Evolutionary conservation across 805 yeast genomes (phyloP).

Genomic region (Suhomyces kilbournensis): DNA sequence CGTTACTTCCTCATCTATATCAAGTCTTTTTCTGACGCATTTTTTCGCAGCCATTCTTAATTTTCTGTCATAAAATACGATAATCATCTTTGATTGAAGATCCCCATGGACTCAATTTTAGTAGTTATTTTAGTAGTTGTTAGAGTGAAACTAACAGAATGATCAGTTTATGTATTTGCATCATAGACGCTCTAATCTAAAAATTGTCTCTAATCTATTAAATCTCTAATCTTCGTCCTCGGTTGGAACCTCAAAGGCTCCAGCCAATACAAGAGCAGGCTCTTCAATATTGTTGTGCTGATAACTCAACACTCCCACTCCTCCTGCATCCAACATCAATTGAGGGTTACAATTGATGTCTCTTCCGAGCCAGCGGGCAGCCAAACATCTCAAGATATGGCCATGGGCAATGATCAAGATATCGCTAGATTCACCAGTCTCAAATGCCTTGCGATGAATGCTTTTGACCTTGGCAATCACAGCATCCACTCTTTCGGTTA

Average conservation of each 20-base stretch:
- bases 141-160: no score
- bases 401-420: constrained; percentile 89
- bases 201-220: not conserved
- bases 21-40: no score
- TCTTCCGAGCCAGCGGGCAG: constrained; percentile 78
- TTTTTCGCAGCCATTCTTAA: no score
- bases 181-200: not conserved
- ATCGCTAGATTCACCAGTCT: constrained; percentile 57
- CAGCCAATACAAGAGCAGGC: constrained; percentile 83
- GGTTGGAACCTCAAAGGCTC: constrained; percentile 74
- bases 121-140: no score
- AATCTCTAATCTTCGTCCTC: constrained; percentile 43
- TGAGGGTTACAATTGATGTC: constrained; percentile 67
- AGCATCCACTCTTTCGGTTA: constrained; percentile 68
- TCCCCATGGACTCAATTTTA: no score
- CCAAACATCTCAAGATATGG: constrained; percentile 85
- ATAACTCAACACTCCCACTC: constrained; percentile 87
- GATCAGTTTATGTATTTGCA: no score
- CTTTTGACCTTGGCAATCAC: constrained; percentile 62
- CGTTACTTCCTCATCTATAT: no score
- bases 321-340: constrained; percentile 90
- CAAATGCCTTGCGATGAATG: constrained; percentile 55
- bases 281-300: constrained; percentile 82
- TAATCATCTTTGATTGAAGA: no score
- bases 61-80: no score